Evolutionary conservation across 2,329 filamentous ascomycete species (phyloP).

Genomic region (Knufia petricola): DNA sequence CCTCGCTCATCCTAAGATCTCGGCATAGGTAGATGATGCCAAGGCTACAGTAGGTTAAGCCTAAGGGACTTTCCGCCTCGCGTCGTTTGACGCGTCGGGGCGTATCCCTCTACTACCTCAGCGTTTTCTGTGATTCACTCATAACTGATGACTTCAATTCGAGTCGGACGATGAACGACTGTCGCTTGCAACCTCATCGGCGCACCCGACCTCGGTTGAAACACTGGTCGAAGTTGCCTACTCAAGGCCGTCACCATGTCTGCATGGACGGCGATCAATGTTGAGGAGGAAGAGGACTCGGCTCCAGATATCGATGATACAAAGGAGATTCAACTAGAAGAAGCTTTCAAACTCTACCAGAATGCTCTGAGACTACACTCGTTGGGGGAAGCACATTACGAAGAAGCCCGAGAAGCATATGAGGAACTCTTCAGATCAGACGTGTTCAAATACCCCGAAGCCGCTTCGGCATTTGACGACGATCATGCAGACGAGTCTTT

Average conservation of each 20-base stretch:
- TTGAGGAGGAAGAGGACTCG: conserved; percentile 81
- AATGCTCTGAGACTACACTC: conserved; percentile 83
- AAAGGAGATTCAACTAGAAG: conserved; percentile 93
- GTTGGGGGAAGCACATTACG: conserved; percentile 66
- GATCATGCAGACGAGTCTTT: conserved; percentile 39
- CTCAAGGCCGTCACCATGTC: conserved; percentile 14
- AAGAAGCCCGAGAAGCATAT: conserved; percentile 73
- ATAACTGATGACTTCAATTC: too few relatives aligned
- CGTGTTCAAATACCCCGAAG: conserved; percentile 87
- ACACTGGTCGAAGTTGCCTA: not conserved
- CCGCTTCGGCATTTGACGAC: conserved; percentile 71
- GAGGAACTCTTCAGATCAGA: conserved; percentile 77
- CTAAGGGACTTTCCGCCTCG: too few relatives aligned
- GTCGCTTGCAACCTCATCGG: not conserved
- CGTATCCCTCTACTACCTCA: not conserved
- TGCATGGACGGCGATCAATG: conserved; percentile 45
- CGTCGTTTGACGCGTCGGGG: too few relatives aligned
- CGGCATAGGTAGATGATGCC: too few relatives aligned
- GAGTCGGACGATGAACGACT: too few relatives aligned
- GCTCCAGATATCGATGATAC: conserved; percentile 92
- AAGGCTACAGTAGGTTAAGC: too few relatives aligned
- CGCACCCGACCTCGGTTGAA: not conserved
- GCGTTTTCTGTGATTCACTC: not conserved
- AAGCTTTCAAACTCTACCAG: conserved; percentile 91
- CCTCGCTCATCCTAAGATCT: too few relatives aligned